These are phyloP conservation scores for Tylopilus felleus DNA, from an alignment of 768 basidiomycete genomes.

Conservation along the genomic window DNA sequence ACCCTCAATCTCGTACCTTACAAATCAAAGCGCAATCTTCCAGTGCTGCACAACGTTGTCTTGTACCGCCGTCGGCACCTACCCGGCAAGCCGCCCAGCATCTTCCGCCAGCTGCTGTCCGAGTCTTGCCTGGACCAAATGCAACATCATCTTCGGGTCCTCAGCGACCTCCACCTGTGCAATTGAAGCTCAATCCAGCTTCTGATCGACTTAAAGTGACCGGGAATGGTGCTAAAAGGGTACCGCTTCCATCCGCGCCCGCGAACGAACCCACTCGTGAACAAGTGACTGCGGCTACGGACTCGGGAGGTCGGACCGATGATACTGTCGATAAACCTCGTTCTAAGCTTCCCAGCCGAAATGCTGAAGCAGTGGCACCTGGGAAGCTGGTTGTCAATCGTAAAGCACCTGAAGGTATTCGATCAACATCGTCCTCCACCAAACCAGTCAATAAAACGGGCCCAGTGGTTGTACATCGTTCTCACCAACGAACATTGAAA, in stretches of 20 bases:
- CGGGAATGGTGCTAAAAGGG: slow-evolving; percentile 31
- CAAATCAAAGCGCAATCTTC: slow-evolving; percentile 17
- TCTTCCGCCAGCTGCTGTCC: neutral
- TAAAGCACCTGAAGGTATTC: slow-evolving; percentile 8
- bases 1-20: slow-evolving; percentile 15
- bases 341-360: slow-evolving; percentile 11
- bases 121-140: slow-evolving; percentile 1
- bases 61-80: slow-evolving; percentile 11
- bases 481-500: slow-evolving; percentile 11
- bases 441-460: slow-evolving; percentile 8
- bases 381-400: slow-evolving; percentile 6
- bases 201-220: slow-evolving; percentile 25
- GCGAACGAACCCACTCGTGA: neutral
- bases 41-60: slow-evolving; percentile 16
- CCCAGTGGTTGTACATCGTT: slow-evolving; percentile 1
- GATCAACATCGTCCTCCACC: slow-evolving; percentile 1
- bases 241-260: slow-evolving; percentile 27
- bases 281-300: slow-evolving; percentile 1
- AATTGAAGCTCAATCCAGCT: slow-evolving; percentile 20
- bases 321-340: slow-evolving; percentile 1
- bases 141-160: slow-evolving; percentile 17
- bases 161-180: slow-evolving; percentile 24
- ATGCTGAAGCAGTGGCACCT: neutral
- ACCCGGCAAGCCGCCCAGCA: slow-evolving; percentile 9
- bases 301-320: neutral